phyloP scores from a whole-genome alignment of 805 yeast genomes.

The Wickerhamomyces xylosicus region DNA sequence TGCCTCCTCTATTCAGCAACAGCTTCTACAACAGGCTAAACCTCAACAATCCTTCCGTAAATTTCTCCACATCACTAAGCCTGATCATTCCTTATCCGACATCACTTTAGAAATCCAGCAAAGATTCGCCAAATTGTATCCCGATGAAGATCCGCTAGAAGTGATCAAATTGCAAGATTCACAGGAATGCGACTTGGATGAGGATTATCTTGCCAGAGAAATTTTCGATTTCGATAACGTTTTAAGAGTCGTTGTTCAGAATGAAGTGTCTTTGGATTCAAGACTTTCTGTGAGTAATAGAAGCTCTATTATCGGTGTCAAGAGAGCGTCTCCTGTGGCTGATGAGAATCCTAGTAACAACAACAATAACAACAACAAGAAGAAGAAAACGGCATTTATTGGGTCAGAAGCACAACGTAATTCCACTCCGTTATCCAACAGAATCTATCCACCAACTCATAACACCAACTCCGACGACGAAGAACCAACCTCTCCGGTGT shows the following conservation, averaged over 20 bases:
- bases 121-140: conserved; percentile 55
- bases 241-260: conserved; percentile 33
- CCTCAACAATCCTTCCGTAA: conserved; percentile 28
- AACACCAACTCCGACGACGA: conserved; percentile 5
- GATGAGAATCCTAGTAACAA: conserved; percentile 6
- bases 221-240: conserved; percentile 44
- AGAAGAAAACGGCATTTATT: conserved; percentile 9
- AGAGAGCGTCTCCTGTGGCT: no score
- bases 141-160: conserved; percentile 42
- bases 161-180: conserved; percentile 58
- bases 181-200: conserved; percentile 67
- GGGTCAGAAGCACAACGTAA: no score
- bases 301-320: background rate
- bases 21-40: conserved; percentile 1
- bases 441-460: conserved; percentile 22
- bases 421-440: conserved; percentile 30
- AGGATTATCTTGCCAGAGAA: conserved; percentile 57
- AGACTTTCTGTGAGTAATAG: background rate
- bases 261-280: conserved; percentile 24
- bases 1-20: background rate
- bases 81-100: conserved; percentile 32
- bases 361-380: conserved; percentile 15
- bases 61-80: conserved; percentile 55
- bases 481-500: background rate
- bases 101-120: conserved; percentile 44